Base-by-base conservation (phyloP, 257 asterid species). In the Plantago ovata region DNA sequence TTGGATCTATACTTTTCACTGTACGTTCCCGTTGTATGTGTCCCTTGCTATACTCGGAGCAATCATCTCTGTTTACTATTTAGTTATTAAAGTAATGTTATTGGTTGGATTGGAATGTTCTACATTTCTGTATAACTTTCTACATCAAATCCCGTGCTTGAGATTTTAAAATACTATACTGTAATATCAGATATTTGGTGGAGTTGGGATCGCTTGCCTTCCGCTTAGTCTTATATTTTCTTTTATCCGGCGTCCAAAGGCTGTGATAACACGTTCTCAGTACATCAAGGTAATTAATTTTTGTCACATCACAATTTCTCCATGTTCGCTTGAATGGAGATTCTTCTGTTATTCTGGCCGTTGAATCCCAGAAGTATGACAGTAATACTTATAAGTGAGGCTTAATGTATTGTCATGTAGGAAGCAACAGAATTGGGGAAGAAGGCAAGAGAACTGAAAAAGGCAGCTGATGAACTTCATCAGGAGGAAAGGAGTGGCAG, bases 221-320 rank as follows among this genome's bases (percentile, higher is more conserved):
- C 99, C 99, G 12, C 60, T 93, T 79, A 96, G 99, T 60, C 91
- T 93, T 54, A 84, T 93, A 69, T 86, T 79, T 77, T 86, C 99
- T 51, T 93, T 93, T 75, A 50, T 89, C 65, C 84, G 97, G 69
- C 96, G 99, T 62, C 99, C 99, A 53, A 93, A 84, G 94, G 99
- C 99, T 68, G 99, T 93, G 58, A 93, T 93, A 52, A 93, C 97
- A 44, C 96, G 99, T 52, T 93, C 99, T 13, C 99, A 93, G 72
- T 93, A 93, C 81, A 93, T 93, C 73, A 93, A 86, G 97, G 98
- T 92, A 73, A 47, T 66, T 68, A 48, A 39, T 23, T 38, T 52
- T 43, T 13, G 53, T 36, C 19, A 41, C 13, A 1, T 52, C 13
- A 15, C 24, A n/a, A 22, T 41, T 56, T 71, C 39, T 42, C 48